A percentile compares a stretch with the other conserved stretches of the same genome.
These are phyloP conservation scores for Colletotrichum lini DNA, from an alignment of 2,329 filamentous ascomycete genomes.

Conservation along the genomic window DNA sequence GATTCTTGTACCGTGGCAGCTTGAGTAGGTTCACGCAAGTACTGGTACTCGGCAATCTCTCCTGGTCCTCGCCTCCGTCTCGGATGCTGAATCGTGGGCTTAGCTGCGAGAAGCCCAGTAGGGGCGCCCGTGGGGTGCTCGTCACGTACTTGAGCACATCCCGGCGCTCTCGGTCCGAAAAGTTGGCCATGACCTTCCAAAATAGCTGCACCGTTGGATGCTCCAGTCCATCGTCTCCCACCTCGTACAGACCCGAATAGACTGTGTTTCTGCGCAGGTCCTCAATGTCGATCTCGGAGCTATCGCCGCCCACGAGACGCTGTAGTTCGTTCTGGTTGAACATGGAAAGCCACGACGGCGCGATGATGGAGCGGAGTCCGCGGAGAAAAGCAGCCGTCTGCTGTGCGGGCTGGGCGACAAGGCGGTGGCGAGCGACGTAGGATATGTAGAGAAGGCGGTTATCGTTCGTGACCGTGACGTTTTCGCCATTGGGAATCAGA, in stretches of 20 bases:
- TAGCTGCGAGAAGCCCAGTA: slow-evolving; percentile 90
- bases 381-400: slow-evolving; percentile 91
- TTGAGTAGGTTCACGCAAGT: slow-evolving; percentile 97
- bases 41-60: slow-evolving; percentile 89
- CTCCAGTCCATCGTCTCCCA: slow-evolving; percentile 90
- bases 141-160: slow-evolving; percentile 97
- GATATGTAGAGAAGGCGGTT: slow-evolving; percentile 96
- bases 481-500: slow-evolving; percentile 82
- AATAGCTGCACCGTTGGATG: slow-evolving; percentile 90
- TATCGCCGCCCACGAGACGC: slow-evolving; percentile 91
- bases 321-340: slow-evolving; percentile 98
- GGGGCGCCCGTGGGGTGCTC: slow-evolving; percentile 88
- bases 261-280: slow-evolving; percentile 87
- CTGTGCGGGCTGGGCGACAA: slow-evolving; percentile 82
- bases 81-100: slow-evolving; percentile 91
- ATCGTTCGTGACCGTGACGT: slow-evolving; percentile 87
- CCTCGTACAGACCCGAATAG: slow-evolving; percentile 89
- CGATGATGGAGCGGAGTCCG: slow-evolving; percentile 89
- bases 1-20: slow-evolving; percentile 83
- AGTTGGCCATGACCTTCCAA: slow-evolving; percentile 87
- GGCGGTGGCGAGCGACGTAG: slow-evolving; percentile 88
- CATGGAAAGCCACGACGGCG: slow-evolving; percentile 95
- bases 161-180: slow-evolving; percentile 83
- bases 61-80: slow-evolving; percentile 82
- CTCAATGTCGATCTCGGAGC: slow-evolving; percentile 86